Percentiles rank a stretch among this genome's conserved stretches.
Evolutionary conservation across 148 eudicot species (phyloP).

Genomic region (Limonium bicolor): DNA sequence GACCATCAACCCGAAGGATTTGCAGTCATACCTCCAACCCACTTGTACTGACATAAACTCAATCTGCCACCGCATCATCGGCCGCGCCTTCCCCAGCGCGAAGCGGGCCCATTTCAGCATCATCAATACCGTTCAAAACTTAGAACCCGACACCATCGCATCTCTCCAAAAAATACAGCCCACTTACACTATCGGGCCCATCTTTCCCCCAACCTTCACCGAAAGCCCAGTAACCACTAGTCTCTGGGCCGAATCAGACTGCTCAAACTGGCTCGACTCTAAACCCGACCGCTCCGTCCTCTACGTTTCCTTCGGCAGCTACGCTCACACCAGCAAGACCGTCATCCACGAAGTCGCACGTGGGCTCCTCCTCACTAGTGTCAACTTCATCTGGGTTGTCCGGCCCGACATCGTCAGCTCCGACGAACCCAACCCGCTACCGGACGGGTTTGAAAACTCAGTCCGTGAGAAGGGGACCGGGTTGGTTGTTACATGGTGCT

Average conservation of each 20-base stretch:
- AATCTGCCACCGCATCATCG: conserved; percentile 35
- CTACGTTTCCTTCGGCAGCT: conserved; percentile 70
- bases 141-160: conserved; percentile 15
- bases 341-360: conserved; percentile 36
- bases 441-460: conserved; percentile 36
- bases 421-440: conserved; percentile 13
- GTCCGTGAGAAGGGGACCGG: conserved; percentile 23
- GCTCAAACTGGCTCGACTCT: conserved; percentile 43
- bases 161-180: conserved; percentile 14
- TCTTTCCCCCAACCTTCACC: conserved; percentile 22
- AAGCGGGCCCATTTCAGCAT: conserved; percentile 16
- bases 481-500: conserved; percentile 49
- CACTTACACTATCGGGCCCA: conserved; percentile 38
- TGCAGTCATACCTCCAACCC: conserved; percentile 47
- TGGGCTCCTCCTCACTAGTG: conserved; percentile 34
- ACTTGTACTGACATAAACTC: conserved; percentile 14
- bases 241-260: conserved; percentile 58
- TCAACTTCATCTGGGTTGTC: conserved; percentile 59
- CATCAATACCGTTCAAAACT: conserved; percentile 18
- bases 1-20: conserved; percentile 37
- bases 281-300: conserved; percentile 41
- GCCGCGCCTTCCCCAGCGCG: conserved; percentile 16
- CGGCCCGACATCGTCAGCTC: conserved; percentile 32
- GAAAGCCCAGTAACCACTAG: conserved; percentile 30
- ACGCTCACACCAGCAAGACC: conserved; percentile 26